Conservation (phyloP, 2,329 filamentous ascomycete species). For the Tolypocladium ophioglossoides region DNA sequence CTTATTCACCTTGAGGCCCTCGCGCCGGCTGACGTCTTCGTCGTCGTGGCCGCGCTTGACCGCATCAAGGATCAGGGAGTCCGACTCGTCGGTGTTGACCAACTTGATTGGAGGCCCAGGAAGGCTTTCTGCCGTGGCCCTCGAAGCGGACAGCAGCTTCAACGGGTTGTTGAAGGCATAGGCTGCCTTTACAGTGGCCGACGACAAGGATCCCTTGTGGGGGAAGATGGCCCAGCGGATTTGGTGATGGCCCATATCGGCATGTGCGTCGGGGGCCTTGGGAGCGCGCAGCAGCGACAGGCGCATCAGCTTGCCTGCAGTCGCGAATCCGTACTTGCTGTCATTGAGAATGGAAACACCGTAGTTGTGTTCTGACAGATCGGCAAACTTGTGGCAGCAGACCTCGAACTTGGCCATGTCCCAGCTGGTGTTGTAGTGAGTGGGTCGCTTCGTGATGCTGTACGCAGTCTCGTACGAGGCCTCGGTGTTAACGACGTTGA, state of each 20-base stretch:
- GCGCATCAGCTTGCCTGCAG: conserved; percentile 79
- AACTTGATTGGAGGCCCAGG: conserved; percentile 48
- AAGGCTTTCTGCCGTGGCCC: conserved; percentile 15
- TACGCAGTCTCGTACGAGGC: conserved; percentile 94
- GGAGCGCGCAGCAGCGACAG: conserved; percentile 76
- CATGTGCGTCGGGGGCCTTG: conserved; percentile 86
- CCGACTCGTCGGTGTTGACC: conserved; percentile 39
- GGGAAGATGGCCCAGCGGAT: conserved; percentile 90
- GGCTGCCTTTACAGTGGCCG: conserved; percentile 68
- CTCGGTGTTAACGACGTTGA: conserved; percentile 81
- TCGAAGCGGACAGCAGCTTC: conserved; percentile 20
- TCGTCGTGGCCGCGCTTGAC: conserved; percentile 92
- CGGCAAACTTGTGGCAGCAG: conserved; percentile 89
- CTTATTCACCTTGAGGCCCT: conserved; percentile 51
- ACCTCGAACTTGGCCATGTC: conserved; percentile 98
- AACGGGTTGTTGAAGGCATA: conserved; percentile 87
- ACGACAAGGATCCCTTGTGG: conserved; percentile 61
- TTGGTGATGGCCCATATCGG: conserved; percentile 82
- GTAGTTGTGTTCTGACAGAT: conserved; percentile 78
- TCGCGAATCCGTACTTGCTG: conserved; percentile 93
- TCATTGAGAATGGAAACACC: conserved; percentile 92
- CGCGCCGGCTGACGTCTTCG: conserved; percentile 55
- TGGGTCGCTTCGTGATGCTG: conserved; percentile 78
- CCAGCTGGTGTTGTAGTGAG: conserved; percentile 96
- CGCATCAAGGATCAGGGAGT: conserved; percentile 70